Evolutionary conservation across 176 grass and related monocot genomes (phyloP), one percentile per base, ranked within the genome.

Genomic region (Oryza glaberrima): DNA sequence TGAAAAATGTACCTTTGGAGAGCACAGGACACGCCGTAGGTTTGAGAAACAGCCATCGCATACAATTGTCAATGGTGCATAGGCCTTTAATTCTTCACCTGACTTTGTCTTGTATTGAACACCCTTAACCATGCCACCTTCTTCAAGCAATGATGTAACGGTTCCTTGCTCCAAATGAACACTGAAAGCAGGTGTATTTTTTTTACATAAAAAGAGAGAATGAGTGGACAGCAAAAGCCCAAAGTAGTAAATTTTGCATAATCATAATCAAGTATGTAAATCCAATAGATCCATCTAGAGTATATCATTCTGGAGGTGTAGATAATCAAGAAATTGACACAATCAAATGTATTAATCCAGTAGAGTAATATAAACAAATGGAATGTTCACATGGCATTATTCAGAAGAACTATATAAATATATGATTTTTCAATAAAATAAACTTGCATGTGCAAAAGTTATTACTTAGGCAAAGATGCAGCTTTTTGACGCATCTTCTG

Each of bases 21-120:
- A 96, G 69, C 96, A 99, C 64, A 99, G 96, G 44, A 76, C 58
- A 7, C 93, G 96, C 11, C 96, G 73, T 67, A 99, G 83, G 78
- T 99, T 99, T 2, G 96, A 99, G 81, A 99, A 99, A 75, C 96
- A 99, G n/a, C 96, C 93, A 67, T 99, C 96, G 67, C 96, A 99
- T 70, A 99, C 96, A 81, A 99, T 92, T 6, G 94, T 99, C 45
- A 99, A 83, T 75, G 96, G 94, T 52, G 96, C 94, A 87, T 86
- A 84, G 35, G 91, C 91, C 70, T 92, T 92, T 32, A 83, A 76
- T 78, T 94, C 96, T 90, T 95, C 93, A 81, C 94, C 92, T 32
- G 86, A 92, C 79, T 90, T 99, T 36, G 72, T 92, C 83, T 99
- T 99, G 88, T 96, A 99, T 70, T 88, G 69, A 47, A 99, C 94